These are phyloP conservation scores for Penicillium aurantiogriseum DNA, from an alignment of 2,329 filamentous ascomycete genomes.

Conservation along the genomic window DNA sequence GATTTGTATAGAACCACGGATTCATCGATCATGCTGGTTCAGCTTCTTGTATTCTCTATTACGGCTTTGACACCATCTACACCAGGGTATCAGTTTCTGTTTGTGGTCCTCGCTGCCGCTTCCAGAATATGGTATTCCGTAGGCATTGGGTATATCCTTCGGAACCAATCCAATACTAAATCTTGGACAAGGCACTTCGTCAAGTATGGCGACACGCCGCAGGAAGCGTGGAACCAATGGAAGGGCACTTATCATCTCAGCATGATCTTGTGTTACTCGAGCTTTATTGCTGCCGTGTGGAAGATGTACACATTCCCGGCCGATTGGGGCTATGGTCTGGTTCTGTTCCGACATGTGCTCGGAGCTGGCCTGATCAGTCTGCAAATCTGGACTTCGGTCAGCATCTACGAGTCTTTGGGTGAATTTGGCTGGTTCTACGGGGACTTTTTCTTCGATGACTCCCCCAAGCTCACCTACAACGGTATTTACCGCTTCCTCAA, in stretches of 20 bases:
- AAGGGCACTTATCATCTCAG: slow-evolving; percentile 93
- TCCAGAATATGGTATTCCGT: slow-evolving; percentile 93
- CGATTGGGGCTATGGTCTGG: slow-evolving; percentile 84
- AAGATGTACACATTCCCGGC: slow-evolving; percentile 90
- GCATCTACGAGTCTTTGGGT: slow-evolving; percentile 91
- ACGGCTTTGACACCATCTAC: slow-evolving; percentile 76
- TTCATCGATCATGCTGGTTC: slow-evolving; percentile 72
- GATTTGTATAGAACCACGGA: slow-evolving; percentile 88
- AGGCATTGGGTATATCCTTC: slow-evolving; percentile 81
- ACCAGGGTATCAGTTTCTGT: slow-evolving; percentile 69
- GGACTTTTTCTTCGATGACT: slow-evolving; percentile 94
- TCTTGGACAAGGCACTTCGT: slow-evolving; percentile 96
- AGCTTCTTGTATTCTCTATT: slow-evolving; percentile 71
- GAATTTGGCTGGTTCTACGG: slow-evolving; percentile 99
- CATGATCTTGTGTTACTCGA: slow-evolving; percentile 83
- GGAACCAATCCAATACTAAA: slow-evolving; percentile 83
- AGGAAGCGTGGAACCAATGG: slow-evolving; percentile 97
- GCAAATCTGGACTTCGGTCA: slow-evolving; percentile 88
- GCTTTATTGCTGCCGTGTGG: slow-evolving; percentile 88
- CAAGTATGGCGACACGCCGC: slow-evolving; percentile 87
- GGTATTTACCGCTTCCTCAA: slow-evolving; percentile 98
- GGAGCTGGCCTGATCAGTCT: slow-evolving; percentile 77
- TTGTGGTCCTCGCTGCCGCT: slow-evolving; percentile 73
- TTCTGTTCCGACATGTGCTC: slow-evolving; percentile 80
- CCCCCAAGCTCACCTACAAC: slow-evolving; percentile 86